A percentile compares a stretch with the other conserved stretches of the same genome.
These are phyloP conservation scores for Cyberlindnera amylophila DNA, from an alignment of 805 yeast species.

Conservation along the genomic window DNA sequence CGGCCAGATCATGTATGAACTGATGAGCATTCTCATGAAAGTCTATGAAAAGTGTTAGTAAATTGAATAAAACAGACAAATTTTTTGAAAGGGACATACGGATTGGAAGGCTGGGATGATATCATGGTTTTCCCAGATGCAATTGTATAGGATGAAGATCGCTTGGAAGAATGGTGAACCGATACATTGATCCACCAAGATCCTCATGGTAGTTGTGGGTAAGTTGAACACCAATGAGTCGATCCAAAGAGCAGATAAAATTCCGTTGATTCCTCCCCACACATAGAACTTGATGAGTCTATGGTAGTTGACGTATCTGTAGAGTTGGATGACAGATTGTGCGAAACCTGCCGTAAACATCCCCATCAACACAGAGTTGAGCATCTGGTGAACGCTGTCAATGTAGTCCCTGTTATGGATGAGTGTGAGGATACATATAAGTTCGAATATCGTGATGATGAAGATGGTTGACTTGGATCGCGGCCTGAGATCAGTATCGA, in stretches of 20 bases:
- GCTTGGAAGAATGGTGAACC: conserved; percentile 56
- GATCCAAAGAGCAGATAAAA: conserved; percentile 53
- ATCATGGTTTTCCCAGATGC: conserved; percentile 52
- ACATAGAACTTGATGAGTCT: conserved; percentile 41
- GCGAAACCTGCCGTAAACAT: conserved; percentile 22
- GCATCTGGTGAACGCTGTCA: conserved; percentile 22
- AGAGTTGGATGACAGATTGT: conserved; percentile 24
- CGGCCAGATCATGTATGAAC: conserved; percentile 59
- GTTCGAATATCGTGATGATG: conserved; percentile 8
- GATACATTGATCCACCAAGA: conserved; percentile 48
- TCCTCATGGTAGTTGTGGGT: conserved; percentile 35
- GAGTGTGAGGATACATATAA: conserved; percentile 12
- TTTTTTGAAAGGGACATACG: conserved; percentile 4
- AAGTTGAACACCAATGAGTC: conserved; percentile 38
- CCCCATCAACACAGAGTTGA: conserved; percentile 26
- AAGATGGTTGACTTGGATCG: conserved; percentile 13
- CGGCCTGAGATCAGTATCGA: not conserved
- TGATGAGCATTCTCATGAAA: conserved; percentile 45
- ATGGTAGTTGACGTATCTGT: conserved; percentile 18
- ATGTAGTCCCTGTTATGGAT: conserved; percentile 22
- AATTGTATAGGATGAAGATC: conserved; percentile 43
- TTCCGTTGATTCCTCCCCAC: conserved; percentile 63
- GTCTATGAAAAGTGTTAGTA: conserved; percentile 18
- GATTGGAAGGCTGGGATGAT: conserved; percentile 30
- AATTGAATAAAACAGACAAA: not conserved